Conservation (phyloP, 331 rosid species). For the Erythrophleum ivorense region DNA sequence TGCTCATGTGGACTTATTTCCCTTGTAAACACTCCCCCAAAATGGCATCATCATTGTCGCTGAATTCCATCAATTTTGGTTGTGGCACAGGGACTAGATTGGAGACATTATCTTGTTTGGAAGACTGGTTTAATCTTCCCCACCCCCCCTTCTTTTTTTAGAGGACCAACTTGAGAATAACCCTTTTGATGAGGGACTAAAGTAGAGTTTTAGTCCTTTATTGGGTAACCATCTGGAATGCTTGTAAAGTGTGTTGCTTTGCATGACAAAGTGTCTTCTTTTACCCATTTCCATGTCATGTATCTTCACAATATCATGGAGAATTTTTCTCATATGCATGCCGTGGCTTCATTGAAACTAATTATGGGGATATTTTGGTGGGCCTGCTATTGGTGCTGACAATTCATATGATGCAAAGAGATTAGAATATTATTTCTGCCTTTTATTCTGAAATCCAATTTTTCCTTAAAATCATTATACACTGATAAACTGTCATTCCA, state of each 20-base stretch:
- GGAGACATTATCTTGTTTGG: neutral
- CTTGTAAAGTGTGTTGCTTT: no score
- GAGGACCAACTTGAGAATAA: no score
- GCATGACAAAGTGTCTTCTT: no score
- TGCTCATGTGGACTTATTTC: neutral
- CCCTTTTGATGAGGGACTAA: no score
- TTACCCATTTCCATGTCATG: no score
- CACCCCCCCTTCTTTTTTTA: no score
- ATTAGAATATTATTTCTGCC: conserved; percentile 17
- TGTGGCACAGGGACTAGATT: neutral
- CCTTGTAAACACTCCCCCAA: neutral
- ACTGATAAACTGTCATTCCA: conserved; percentile 39
- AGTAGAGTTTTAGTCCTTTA: no score
- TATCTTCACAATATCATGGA: no score
- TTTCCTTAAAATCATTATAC: conserved; percentile 8
- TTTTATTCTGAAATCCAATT: conserved; percentile 20
- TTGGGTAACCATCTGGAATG: no score
- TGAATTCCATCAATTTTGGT: neutral
- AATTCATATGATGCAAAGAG: neutral
- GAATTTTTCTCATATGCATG: no score
- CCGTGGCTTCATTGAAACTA: no score
- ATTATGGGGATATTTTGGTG: conserved; percentile 1
- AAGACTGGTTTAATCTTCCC: neutral
- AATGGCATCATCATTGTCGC: neutral
- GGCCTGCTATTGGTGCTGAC: conserved; percentile 7